These are phyloP conservation scores for Globisporangium echinulatum DNA, from an alignment of 352 stramenopile species.

Conservation along the genomic window DNA sequence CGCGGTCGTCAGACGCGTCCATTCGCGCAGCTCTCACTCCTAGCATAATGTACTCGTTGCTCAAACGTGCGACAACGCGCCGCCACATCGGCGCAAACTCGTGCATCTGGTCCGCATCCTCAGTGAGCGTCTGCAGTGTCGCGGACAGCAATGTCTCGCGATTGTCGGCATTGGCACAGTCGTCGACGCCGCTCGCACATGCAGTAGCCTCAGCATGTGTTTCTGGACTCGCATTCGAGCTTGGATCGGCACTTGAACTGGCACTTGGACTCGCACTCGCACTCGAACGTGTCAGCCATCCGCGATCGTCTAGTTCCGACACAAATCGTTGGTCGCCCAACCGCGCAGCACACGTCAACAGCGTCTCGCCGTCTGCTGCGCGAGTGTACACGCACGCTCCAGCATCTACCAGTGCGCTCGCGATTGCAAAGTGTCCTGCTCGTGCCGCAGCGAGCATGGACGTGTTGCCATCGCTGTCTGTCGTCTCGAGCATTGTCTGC, in stretches of 20 bases:
- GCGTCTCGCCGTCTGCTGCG: conserved; percentile 5
- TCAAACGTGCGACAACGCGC: neutral
- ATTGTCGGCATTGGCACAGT: neutral
- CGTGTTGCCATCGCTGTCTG: neutral
- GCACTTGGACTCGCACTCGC: too few relatives aligned
- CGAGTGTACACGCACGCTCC: neutral
- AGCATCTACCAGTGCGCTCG: neutral
- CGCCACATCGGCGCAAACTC: conserved; percentile 3
- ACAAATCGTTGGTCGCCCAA: neutral
- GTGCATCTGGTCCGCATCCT: neutral
- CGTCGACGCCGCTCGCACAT: too few relatives aligned
- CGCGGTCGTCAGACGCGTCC: neutral
- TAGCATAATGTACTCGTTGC: too few relatives aligned
- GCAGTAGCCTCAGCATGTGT: too few relatives aligned
- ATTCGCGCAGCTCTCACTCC: neutral
- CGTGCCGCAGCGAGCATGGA: neutral
- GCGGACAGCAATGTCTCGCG: neutral
- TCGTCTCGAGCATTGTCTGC: neutral
- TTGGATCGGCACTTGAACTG: too few relatives aligned
- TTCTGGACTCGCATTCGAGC: too few relatives aligned
- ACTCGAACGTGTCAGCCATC: too few relatives aligned
- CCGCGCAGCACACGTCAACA: conserved; percentile 8
- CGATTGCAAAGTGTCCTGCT: neutral
- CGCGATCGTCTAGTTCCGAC: neutral
- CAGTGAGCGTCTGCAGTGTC: neutral